Conservation (phyloP, 768 basidiomycete species). For the Psilocybe cubensis region DNA sequence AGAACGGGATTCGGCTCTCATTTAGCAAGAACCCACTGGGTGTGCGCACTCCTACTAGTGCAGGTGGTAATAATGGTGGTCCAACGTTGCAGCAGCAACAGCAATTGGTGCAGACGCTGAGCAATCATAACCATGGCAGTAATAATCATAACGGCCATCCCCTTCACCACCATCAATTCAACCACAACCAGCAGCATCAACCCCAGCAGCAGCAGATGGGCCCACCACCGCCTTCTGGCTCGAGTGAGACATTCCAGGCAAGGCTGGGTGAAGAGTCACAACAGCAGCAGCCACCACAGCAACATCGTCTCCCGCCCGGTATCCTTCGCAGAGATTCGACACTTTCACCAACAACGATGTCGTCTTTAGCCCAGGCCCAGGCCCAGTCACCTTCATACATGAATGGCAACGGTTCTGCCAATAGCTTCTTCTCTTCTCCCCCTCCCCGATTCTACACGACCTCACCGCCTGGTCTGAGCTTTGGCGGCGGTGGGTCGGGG, state of each 20-base stretch:
- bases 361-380: conserved; percentile 11
- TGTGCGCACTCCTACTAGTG: conserved; percentile 78
- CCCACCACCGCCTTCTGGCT: conserved; percentile 3
- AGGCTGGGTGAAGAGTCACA: conserved; percentile 24
- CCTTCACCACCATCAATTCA: neutral
- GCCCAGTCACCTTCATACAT: conserved; percentile 1
- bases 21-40: conserved; percentile 99
- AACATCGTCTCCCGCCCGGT: conserved; percentile 8
- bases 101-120: conserved; percentile 35
- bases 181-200: neutral
- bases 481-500: conserved; percentile 22
- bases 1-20: conserved; percentile 92
- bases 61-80: conserved; percentile 36
- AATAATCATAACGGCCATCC: conserved; percentile 7
- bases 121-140: conserved; percentile 25
- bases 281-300: conserved; percentile 13
- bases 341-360: conserved; percentile 14
- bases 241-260: conserved; percentile 16
- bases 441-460: conserved; percentile 50
- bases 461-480: conserved; percentile 34
- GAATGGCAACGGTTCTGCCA: neutral
- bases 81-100: conserved; percentile 47
- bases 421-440: conserved; percentile 43
- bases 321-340: conserved; percentile 22
- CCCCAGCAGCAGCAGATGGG: conserved; percentile 6